A percentile compares a stretch with the other conserved stretches of the same genome.
Evolutionary conservation across 768 basidiomycete species (phyloP).

Genomic region (Pisolithus microcarpus): DNA sequence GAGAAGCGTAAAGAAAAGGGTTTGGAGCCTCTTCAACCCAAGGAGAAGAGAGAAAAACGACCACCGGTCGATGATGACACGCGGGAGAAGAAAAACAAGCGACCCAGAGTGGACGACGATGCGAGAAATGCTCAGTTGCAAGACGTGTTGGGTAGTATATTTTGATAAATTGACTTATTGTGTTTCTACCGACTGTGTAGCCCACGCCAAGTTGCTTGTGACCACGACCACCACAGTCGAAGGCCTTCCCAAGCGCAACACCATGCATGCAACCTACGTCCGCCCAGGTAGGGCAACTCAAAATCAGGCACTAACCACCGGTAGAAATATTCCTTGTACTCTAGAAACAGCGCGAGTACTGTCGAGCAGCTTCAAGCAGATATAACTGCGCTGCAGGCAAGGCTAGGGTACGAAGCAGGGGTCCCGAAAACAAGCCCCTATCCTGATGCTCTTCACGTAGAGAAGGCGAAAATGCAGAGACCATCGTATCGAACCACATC

Average conservation of each 20-base stretch:
- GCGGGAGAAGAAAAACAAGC: slow-evolving; percentile 10
- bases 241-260: neutral
- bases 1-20: slow-evolving; percentile 56
- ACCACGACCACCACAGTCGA: too few species aligned
- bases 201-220: too few species aligned
- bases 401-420: slow-evolving; percentile 34
- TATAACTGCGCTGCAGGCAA: slow-evolving; percentile 38
- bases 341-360: slow-evolving; percentile 48
- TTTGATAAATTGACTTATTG: slow-evolving; percentile 26
- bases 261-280: slow-evolving; percentile 25
- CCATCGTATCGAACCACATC: slow-evolving; percentile 61
- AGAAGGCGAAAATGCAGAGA: slow-evolving; percentile 42
- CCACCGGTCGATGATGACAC: slow-evolving; percentile 1
- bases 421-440: neutral
- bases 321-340: neutral
- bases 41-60: slow-evolving; percentile 18
- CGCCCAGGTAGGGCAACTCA: slow-evolving; percentile 17
- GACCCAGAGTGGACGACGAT: slow-evolving; percentile 1
- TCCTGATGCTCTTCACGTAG: slow-evolving; percentile 18
- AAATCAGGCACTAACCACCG: neutral
- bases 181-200: too few species aligned
- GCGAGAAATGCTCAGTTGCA: slow-evolving; percentile 25
- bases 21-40: slow-evolving; percentile 34
- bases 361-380: slow-evolving; percentile 42
- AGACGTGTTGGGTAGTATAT: slow-evolving; percentile 45